Evolutionary conservation across 2,329 filamentous ascomycete species (phyloP).

Genomic region (Penicillium sp.): DNA sequence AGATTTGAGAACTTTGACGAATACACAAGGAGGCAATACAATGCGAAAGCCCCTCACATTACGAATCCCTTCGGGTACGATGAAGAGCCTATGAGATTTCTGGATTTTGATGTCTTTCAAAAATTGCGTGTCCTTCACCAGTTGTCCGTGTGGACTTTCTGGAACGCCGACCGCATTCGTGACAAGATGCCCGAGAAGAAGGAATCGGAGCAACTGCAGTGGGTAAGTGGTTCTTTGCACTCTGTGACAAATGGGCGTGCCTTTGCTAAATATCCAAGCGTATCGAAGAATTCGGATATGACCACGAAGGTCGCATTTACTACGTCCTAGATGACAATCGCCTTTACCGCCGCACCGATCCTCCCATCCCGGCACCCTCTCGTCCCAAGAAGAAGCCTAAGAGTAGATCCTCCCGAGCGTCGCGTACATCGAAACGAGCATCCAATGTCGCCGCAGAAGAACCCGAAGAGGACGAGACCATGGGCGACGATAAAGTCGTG

Average conservation of each 20-base stretch:
- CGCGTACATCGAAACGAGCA: conserved; percentile 68
- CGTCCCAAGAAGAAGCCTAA: conserved; percentile 62
- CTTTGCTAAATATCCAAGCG: conserved; percentile 38
- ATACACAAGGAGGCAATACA: conserved; percentile 84
- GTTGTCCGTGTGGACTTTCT: conserved; percentile 83
- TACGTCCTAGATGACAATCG: conserved; percentile 92
- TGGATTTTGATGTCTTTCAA: conserved; percentile 75
- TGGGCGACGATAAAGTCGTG: conserved; percentile 30
- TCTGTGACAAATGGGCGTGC: not conserved
- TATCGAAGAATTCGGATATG: conserved; percentile 65
- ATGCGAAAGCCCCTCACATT: conserved; percentile 68
- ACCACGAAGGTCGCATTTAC: conserved; percentile 80
- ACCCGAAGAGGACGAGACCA: conserved; percentile 45
- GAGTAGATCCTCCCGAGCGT: conserved; percentile 62
- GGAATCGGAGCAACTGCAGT: conserved; percentile 75
- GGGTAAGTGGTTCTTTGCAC: conserved; percentile 57
- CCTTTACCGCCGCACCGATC: conserved; percentile 82
- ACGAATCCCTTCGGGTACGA: conserved; percentile 82
- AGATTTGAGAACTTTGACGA: conserved; percentile 89
- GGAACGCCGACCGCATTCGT: conserved; percentile 80
- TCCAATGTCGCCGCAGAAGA: conserved; percentile 41
- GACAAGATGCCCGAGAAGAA: conserved; percentile 81
- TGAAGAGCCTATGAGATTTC: conserved; percentile 70
- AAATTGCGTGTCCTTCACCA: conserved; percentile 81
- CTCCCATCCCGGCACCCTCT: conserved; percentile 58